Evolutionary conservation across 1,284 basidiomycete species (phyloP).

Genomic region (Microbotryomycetes sp.): DNA sequence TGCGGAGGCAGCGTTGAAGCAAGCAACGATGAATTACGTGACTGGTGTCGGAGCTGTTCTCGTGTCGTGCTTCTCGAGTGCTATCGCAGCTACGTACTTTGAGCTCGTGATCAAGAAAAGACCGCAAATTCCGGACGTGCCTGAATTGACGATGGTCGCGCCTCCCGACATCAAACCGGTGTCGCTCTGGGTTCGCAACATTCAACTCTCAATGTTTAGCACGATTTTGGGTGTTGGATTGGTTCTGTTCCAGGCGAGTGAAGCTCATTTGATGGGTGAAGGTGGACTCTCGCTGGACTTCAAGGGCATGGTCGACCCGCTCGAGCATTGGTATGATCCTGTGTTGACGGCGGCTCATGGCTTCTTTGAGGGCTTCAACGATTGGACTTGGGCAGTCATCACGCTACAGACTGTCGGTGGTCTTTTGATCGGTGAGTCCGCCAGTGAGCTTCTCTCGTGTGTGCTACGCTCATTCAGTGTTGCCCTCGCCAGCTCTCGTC

Average conservation of each 20-base stretch:
- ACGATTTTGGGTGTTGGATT: constrained; percentile 39
- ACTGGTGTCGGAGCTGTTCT: constrained; percentile 42
- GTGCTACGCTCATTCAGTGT: not conserved
- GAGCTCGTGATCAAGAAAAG: constrained; percentile 41
- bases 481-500: constrained; percentile 18
- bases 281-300: constrained; percentile 27
- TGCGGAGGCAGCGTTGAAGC: constrained; percentile 1
- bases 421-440: constrained; percentile 39
- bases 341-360: constrained; percentile 16
- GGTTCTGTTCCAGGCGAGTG: constrained; percentile 36
- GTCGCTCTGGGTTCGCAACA: constrained; percentile 43
- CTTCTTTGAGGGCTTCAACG: constrained; percentile 39
- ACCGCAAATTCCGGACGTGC: constrained; percentile 9
- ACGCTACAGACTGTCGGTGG: constrained; percentile 42
- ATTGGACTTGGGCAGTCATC: constrained; percentile 41
- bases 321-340: constrained; percentile 35
- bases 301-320: constrained; percentile 30
- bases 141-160: constrained; percentile 11
- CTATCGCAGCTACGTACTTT: constrained; percentile 44
- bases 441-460: constrained; percentile 32
- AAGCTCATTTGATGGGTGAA: constrained; percentile 14
- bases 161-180: constrained; percentile 21
- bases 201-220: constrained; percentile 42
- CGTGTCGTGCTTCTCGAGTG: constrained; percentile 42
- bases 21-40: constrained; percentile 38